Evolutionary conservation across 768 basidiomycete genomes (phyloP).

Genomic region (Lactarius vividus): DNA sequence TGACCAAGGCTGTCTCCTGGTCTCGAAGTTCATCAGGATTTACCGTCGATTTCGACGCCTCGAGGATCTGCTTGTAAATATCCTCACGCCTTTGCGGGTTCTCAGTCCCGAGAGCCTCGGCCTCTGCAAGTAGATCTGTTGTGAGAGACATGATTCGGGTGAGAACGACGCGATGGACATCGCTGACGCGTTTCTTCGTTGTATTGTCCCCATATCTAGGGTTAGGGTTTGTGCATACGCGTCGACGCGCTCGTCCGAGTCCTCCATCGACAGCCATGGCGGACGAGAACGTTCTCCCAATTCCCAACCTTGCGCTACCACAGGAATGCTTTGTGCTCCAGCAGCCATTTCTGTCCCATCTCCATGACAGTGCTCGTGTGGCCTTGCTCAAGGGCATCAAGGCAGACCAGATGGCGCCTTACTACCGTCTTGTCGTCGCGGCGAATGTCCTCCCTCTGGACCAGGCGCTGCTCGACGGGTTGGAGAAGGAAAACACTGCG

Average conservation of each 20-base stretch:
- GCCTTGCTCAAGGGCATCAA: conserved; percentile 72
- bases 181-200: conserved; percentile 24
- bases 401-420: conserved; percentile 88
- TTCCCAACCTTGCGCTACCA: conserved; percentile 81
- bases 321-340: conserved; percentile 77
- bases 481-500: conserved; percentile 69
- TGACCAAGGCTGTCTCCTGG: conserved; percentile 82
- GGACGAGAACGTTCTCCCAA: conserved; percentile 79
- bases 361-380: conserved; percentile 65
- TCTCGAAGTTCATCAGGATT: conserved; percentile 63
- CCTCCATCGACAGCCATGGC: conserved; percentile 52
- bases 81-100: conserved; percentile 64
- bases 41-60: conserved; percentile 39
- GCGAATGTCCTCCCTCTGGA: conserved; percentile 51
- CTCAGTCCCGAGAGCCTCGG: conserved; percentile 44
- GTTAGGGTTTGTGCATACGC: conserved; percentile 27
- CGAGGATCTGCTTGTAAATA: conserved; percentile 71
- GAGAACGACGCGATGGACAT: conserved; percentile 3
- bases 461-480: conserved; percentile 47
- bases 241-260: conserved; percentile 14
- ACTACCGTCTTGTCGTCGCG: conserved; percentile 60
- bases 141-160: conserved; percentile 32
- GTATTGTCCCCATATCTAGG: conserved; percentile 7
- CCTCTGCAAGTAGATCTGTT: conserved; percentile 53
- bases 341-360: conserved; percentile 53